Evolutionary conservation across 2,329 filamentous ascomycete species (phyloP), one percentile per base, ranked within the genome.

Genomic region (Paraphoma sp.): DNA sequence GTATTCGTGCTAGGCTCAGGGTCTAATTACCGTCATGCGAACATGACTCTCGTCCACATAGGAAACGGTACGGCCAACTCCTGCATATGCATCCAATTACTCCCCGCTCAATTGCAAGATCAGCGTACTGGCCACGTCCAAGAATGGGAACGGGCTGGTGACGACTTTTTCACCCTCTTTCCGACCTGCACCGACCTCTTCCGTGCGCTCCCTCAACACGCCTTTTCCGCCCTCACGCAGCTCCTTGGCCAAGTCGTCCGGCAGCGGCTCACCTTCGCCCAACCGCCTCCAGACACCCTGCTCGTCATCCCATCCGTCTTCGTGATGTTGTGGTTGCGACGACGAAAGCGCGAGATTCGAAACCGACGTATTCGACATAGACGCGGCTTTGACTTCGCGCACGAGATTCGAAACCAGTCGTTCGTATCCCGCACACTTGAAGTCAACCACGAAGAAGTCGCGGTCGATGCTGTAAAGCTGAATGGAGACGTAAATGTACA

Each of bases 361-460:
- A 7, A 68, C 48, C 1, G 60, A 64, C 6, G 63, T 57, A 45
- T 51, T 59, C 1, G 62, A 57, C 0, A 57, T 56, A 11, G 60
- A 57, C 3, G 64, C 48, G 1, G 69, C 69, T 54, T 76, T 75
- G 56, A 78, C 70, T 54, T 78, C 76, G 49, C 73, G 73, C 7
- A 78, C 74, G 45, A 82, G 72, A 5, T 77, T 75, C 9, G 71
- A 68, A 3, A 89, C 87, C 47, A 94, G 89, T 53, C 95, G 92
- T 80, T 99, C 95, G 78, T 99, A 99, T 17, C 95, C 95, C 12
- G 95, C 93, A 76, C 94, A 98, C 76, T 97, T 98, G 83, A 99
- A 99, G 76, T 99, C 95, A 47, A 99, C 95, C 60, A 99, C 89
- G 77, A 94, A 98, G 64, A 95, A 94, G 53, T 91, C 90, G 55